phyloP scores from a whole-genome alignment of 2,329 filamentous ascomycete species.

The Penicillium brevicompactum region DNA sequence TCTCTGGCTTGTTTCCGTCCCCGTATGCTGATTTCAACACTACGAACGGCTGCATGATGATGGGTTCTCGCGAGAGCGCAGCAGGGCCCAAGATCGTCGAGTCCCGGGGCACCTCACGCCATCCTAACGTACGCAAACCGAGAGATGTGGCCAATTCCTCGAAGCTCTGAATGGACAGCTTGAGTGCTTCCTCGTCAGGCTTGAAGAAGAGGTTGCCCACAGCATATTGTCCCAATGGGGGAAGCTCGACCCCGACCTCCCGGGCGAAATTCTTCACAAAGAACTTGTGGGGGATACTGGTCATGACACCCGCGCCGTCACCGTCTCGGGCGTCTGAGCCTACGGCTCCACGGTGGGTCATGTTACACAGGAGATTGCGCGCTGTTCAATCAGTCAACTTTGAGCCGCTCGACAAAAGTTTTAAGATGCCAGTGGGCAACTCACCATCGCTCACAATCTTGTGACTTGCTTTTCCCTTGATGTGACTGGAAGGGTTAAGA shows the following conservation, averaged over 20 bases:
- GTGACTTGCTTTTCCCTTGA: conserved; percentile 95
- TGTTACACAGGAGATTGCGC: conserved; percentile 95
- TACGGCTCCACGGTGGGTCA: conserved; percentile 98
- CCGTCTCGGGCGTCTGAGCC: conserved; percentile 97
- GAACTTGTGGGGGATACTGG: conserved; percentile 96
- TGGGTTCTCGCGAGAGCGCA: conserved; percentile 89
- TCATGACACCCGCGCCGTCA: conserved; percentile 99
- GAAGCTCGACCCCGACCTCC: conserved; percentile 84
- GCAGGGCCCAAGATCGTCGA: conserved; percentile 90
- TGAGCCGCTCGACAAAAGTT: no score
- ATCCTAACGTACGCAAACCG: conserved; percentile 87
- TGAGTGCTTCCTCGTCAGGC: conserved; percentile 85
- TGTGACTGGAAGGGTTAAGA: conserved; percentile 64
- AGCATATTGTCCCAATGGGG: conserved; percentile 88
- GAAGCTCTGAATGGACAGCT: conserved; percentile 88
- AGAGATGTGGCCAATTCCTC: conserved; percentile 89
- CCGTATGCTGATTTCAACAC: conserved; percentile 86
- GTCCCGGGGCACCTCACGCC: conserved; percentile 93
- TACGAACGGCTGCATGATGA: conserved; percentile 93
- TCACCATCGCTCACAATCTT: conserved; percentile 98
- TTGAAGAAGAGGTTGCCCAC: conserved; percentile 99
- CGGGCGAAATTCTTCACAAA: conserved; percentile 98
- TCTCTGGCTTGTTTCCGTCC: conserved; percentile 73
- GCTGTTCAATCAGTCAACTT: conserved; percentile 52
- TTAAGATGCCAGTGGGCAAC: conserved; percentile 31